Conservation (phyloP, 495 filamentous ascomycete species). For the Xylaria curta region DNA sequence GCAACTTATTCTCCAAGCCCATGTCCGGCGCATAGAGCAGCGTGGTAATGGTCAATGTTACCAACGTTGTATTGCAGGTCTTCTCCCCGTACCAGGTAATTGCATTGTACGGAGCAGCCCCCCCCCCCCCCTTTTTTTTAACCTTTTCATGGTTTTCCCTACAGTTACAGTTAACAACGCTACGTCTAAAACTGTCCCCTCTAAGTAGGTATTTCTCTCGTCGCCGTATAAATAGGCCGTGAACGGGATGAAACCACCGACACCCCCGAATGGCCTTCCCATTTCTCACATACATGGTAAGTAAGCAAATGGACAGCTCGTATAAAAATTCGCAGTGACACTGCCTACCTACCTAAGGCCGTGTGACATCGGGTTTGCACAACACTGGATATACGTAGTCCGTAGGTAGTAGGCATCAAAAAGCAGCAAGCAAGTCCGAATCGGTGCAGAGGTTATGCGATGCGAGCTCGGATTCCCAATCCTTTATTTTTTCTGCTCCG, state of each 20-base stretch:
- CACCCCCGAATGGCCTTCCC: neutral
- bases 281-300: neutral
- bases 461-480: neutral
- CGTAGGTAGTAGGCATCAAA: no score
- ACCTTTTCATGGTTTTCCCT: neutral
- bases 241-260: neutral
- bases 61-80: conserved; percentile 2
- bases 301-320: neutral
- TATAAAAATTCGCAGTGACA: conserved; percentile 2
- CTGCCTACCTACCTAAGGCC: neutral
- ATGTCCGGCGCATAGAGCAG: neutral
- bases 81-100: conserved; percentile 3
- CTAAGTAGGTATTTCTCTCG: no score
- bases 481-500: neutral
- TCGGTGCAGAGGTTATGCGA: neutral
- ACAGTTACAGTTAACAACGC: conserved; percentile 1
- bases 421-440: neutral
- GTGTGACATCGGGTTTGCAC: conserved; percentile 17
- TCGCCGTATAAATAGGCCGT: neutral
- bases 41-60: conserved; percentile 1
- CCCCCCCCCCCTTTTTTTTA: no score
- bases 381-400: conserved; percentile 13
- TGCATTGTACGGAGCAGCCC: neutral
- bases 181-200: neutral
- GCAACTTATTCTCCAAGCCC: conserved; percentile 2